phyloP scores from a whole-genome alignment of 495 filamentous ascomycete species.

The Hyaloscypha variabilis region DNA sequence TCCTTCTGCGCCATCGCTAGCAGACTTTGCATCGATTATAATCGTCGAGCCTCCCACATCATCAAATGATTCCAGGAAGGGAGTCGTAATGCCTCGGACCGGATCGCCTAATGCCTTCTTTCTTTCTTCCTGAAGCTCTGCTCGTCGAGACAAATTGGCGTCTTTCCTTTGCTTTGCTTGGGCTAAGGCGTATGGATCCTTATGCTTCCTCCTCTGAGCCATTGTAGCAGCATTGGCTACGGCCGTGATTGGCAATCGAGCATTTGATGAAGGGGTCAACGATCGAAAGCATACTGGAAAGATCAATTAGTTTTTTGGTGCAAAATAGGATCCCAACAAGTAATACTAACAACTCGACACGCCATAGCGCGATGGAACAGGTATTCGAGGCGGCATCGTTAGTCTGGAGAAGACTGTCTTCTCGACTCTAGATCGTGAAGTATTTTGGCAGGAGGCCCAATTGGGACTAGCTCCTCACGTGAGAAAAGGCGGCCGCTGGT shows the following conservation, averaged over 20 bases:
- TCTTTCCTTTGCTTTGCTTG: conserved; percentile 78
- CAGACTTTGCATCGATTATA: conserved; percentile 40
- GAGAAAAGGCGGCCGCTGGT: too few species aligned
- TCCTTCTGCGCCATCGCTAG: conserved; percentile 32
- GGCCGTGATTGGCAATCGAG: conserved; percentile 23
- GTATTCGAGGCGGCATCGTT: conserved; percentile 76
- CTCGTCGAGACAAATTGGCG: conserved; percentile 74
- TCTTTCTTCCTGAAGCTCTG: conserved; percentile 63
- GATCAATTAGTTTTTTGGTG: conserved; percentile 18
- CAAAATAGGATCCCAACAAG: neutral
- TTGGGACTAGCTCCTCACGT: neutral
- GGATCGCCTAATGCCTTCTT: conserved; percentile 69
- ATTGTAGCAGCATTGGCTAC: conserved; percentile 28
- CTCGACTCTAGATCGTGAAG: conserved; percentile 8
- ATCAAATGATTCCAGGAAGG: conserved; percentile 84
- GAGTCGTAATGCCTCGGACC: conserved; percentile 72
- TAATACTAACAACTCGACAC: conserved; percentile 58
- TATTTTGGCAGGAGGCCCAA: neutral
- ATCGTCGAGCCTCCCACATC: conserved; percentile 39
- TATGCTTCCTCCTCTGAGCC: conserved; percentile 39
- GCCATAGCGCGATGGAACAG: conserved; percentile 61
- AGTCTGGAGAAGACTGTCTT: conserved; percentile 2
- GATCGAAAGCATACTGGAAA: conserved; percentile 51
- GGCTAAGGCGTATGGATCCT: conserved; percentile 69
- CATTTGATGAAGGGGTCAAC: conserved; percentile 32